A percentile compares a stretch with the other conserved stretches of the same genome.
phyloP scores from a whole-genome alignment of 1,284 basidiomycete genomes.

The Cryptococcus sp. region DNA sequence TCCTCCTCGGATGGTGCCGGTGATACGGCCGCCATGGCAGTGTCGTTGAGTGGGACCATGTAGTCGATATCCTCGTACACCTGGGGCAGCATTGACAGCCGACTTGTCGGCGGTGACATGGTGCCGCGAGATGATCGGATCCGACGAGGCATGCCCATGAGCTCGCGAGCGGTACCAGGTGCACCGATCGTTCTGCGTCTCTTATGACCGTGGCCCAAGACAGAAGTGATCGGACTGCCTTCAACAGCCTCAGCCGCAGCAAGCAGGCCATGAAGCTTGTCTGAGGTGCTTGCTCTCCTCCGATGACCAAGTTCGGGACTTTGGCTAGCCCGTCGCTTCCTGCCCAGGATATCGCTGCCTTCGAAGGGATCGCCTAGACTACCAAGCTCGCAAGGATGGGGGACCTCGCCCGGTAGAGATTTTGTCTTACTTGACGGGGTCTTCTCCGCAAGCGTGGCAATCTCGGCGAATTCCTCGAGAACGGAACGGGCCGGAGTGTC shows the following conservation, averaged over 20 bases:
- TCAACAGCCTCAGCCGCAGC: conserved; percentile 49
- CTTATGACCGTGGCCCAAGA: conserved; percentile 38
- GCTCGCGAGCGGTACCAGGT: conserved; percentile 22
- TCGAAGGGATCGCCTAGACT: conserved; percentile 21
- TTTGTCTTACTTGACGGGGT: conserved; percentile 36
- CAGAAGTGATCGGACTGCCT: conserved; percentile 40
- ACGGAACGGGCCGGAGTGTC: conserved; percentile 47
- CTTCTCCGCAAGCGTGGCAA: conserved; percentile 41
- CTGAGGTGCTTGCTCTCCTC: conserved; percentile 32
- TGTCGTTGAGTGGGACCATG: conserved; percentile 27
- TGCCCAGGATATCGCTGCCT: conserved; percentile 6
- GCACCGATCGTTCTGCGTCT: conserved; percentile 44
- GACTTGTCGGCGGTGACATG: conserved; percentile 24
- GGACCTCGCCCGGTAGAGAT: conserved; percentile 28
- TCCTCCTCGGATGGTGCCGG: conserved; percentile 19
- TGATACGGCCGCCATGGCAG: conserved; percentile 7
- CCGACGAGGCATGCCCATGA: conserved; percentile 20
- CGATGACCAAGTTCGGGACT: conserved; percentile 19
- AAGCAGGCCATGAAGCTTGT: conserved; percentile 44
- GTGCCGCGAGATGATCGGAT: conserved; percentile 18
- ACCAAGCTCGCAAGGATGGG: conserved; percentile 11
- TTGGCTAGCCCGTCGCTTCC: conserved; percentile 38
- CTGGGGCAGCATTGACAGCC: conserved; percentile 20
- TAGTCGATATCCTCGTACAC: conserved; percentile 30
- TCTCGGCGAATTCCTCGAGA: conserved; percentile 49